A percentile compares a stretch with the other conserved stretches of the same genome.
Evolutionary conservation across 2,329 filamentous ascomycete genomes (phyloP).

Genomic region (Pseudocercospora cruenta): DNA sequence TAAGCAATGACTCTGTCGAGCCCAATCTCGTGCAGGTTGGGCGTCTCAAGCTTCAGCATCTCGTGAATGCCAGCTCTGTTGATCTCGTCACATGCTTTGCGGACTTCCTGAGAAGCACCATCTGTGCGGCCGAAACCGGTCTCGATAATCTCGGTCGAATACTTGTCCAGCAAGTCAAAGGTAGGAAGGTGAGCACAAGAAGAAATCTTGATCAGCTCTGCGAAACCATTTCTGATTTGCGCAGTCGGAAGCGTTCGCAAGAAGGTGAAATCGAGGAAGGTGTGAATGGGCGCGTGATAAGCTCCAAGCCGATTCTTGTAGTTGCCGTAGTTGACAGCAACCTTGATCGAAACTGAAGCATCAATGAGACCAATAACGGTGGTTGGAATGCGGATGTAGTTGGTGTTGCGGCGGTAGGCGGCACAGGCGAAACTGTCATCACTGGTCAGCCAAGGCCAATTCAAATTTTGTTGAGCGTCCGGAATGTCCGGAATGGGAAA

Average conservation of each 20-base stretch:
- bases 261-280: conserved; percentile 74
- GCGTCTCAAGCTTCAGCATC: conserved; percentile 74
- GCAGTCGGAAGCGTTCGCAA: conserved; percentile 68
- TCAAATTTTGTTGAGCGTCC: background rate
- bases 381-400: conserved; percentile 73
- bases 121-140: conserved; percentile 67
- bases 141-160: conserved; percentile 68
- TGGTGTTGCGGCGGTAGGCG: conserved; percentile 71
- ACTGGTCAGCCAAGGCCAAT: conserved; percentile 28
- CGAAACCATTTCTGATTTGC: conserved; percentile 74
- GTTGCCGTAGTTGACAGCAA: conserved; percentile 76
- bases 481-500: conserved; percentile 45
- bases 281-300: conserved; percentile 70
- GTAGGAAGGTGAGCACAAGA: conserved; percentile 69
- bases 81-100: conserved; percentile 66
- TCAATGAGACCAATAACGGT: conserved; percentile 77
- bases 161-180: conserved; percentile 69
- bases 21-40: conserved; percentile 73
- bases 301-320: conserved; percentile 76
- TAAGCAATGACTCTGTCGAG: conserved; percentile 74
- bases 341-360: conserved; percentile 75
- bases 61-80: conserved; percentile 71
- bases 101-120: conserved; percentile 59
- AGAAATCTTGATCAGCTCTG: conserved; percentile 76
- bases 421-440: conserved; percentile 66